These are phyloP conservation scores for Dalbergia cultrata DNA, from an alignment of 306 rosid genomes.

Conservation along the genomic window DNA sequence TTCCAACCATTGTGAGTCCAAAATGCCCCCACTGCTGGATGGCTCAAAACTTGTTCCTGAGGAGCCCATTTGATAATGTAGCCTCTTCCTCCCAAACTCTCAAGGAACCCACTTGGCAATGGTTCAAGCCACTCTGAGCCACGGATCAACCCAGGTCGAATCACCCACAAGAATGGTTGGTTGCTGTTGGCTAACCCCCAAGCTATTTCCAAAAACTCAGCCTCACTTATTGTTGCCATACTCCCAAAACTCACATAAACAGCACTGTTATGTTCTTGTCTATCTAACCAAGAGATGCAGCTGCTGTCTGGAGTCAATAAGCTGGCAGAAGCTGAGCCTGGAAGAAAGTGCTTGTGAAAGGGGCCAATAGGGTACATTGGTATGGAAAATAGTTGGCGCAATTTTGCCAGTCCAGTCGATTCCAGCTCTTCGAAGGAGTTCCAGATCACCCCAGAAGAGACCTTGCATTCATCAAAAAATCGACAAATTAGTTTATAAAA, in stretches of 20 bases:
- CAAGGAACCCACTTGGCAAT: slow-evolving; percentile 58
- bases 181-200: slow-evolving; percentile 69
- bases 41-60: slow-evolving; percentile 67
- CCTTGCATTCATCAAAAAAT: slow-evolving; percentile 46
- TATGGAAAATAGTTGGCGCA: slow-evolving; percentile 43
- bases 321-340: slow-evolving; percentile 46
- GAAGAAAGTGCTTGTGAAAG: slow-evolving; percentile 56
- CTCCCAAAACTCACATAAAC: slow-evolving; percentile 77
- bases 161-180: slow-evolving; percentile 74
- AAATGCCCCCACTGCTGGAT: slow-evolving; percentile 64
- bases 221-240: slow-evolving; percentile 45
- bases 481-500: slow-evolving; percentile 35
- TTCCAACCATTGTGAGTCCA: slow-evolving; percentile 83
- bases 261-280: slow-evolving; percentile 54
- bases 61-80: slow-evolving; percentile 80
- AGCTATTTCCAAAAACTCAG: slow-evolving; percentile 67
- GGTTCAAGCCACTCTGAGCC: slow-evolving; percentile 64
- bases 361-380: slow-evolving; percentile 76
- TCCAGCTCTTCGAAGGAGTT: slow-evolving; percentile 68
- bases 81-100: slow-evolving; percentile 56
- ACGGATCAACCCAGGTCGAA: slow-evolving; percentile 60
- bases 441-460: slow-evolving; percentile 70
- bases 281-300: slow-evolving; percentile 66
- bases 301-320: slow-evolving; percentile 53
- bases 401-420: slow-evolving; percentile 43